These are phyloP conservation scores for Fusarium verrucosum DNA, from an alignment of 2,329 filamentous ascomycete species.

Conservation along the genomic window DNA sequence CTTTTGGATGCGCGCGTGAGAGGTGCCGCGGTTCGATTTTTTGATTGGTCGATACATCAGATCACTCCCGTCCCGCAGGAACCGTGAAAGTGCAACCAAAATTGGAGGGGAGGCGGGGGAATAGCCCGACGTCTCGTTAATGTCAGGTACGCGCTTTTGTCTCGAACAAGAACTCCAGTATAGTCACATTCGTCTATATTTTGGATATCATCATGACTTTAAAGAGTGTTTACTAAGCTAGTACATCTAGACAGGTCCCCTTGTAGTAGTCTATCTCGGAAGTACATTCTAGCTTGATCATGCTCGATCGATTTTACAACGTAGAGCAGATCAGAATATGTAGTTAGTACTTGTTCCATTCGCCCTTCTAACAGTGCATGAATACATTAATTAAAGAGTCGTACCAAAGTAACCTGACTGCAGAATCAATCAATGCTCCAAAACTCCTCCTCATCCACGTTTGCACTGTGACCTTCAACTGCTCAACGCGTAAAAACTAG, in stretches of 20 bases:
- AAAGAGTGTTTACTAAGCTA: too few species aligned
- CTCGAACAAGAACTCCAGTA: background rate
- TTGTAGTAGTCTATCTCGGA: too few species aligned
- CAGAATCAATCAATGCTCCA: background rate
- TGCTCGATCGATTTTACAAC: background rate
- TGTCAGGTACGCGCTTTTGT: background rate
- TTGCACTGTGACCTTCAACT: background rate
- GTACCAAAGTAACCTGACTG: background rate
- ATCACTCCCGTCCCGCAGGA: conserved; percentile 24
- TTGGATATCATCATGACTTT: background rate
- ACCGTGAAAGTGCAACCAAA: conserved; percentile 2
- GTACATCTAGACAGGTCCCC: too few species aligned
- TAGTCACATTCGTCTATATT: background rate
- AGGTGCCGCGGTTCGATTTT: conserved; percentile 31
- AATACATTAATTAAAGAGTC: background rate
- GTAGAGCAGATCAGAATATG: too few species aligned
- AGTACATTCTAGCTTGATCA: too few species aligned
- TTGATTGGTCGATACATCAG: conserved; percentile 27
- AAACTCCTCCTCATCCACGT: background rate
- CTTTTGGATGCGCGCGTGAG: conserved; percentile 23
- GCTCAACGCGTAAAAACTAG: background rate
- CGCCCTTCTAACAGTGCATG: background rate
- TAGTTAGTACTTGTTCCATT: too few species aligned
- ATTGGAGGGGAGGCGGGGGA: conserved; percentile 4
- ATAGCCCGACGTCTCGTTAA: background rate